Evolutionary conservation across 2,329 filamentous ascomycete species (phyloP).

Genomic region (Epichloe sp.): DNA sequence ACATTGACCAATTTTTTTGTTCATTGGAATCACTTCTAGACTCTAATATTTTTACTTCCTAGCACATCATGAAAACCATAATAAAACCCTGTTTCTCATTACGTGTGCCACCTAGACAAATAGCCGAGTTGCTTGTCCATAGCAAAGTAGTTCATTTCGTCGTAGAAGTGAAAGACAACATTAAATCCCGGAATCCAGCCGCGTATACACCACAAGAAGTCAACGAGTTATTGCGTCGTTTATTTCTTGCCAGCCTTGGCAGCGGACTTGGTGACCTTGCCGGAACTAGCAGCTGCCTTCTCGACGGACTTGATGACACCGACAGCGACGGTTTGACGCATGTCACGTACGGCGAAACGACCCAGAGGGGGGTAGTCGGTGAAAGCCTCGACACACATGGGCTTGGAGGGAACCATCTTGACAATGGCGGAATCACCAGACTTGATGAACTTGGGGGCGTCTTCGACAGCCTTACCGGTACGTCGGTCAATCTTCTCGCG

Average conservation of each 20-base stretch:
- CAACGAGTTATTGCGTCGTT: conserved; percentile 19
- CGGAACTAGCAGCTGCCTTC: conserved; percentile 43
- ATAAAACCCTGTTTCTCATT: conserved; percentile 24
- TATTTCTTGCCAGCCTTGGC: conserved; percentile 68
- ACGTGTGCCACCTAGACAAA: conserved; percentile 26
- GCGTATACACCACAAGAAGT: conserved; percentile 14
- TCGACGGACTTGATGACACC: conserved; percentile 87
- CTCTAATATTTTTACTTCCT: conserved; percentile 31
- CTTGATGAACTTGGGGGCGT: conserved; percentile 98
- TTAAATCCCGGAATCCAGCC: conserved; percentile 14
- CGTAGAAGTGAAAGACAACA: conserved; percentile 30
- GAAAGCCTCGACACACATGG: conserved; percentile 99
- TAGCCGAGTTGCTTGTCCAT: conserved; percentile 30
- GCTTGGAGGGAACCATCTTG: conserved; percentile 99
- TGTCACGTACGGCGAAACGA: conserved; percentile 99
- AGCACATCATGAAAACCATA: conserved; percentile 23
- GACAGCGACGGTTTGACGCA: conserved; percentile 81
- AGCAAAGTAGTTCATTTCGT: conserved; percentile 30
- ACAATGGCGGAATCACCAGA: conserved; percentile 99
- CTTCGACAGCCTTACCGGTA: conserved; percentile 95
- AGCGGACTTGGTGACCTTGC: conserved; percentile 61
- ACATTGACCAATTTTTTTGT: conserved; percentile 3
- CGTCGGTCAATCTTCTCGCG: conserved; percentile 99
- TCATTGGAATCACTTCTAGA: conserved; percentile 27
- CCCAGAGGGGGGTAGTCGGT: conserved; percentile 99